Evolutionary conservation across 2,329 filamentous ascomycete genomes (phyloP).

Genomic region (Claviceps sp.): DNA sequence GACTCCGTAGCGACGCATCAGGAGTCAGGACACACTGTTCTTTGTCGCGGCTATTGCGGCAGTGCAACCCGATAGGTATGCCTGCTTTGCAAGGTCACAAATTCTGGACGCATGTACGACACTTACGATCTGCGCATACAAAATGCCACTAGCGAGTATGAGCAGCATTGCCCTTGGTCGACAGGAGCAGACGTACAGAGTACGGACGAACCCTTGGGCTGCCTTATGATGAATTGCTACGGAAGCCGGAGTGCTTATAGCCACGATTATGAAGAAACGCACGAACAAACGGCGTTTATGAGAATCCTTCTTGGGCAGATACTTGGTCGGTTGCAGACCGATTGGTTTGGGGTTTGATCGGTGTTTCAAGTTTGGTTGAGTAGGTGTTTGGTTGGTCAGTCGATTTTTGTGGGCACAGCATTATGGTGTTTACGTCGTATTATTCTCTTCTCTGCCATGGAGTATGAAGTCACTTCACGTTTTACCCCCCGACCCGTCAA

Average conservation of each 20-base stretch:
- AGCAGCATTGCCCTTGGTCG: constrained; percentile 1
- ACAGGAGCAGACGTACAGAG: neutral
- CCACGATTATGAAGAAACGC: constrained; percentile 11
- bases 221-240: constrained; percentile 2
- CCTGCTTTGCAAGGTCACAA: neutral
- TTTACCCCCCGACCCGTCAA: neutral
- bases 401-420: neutral
- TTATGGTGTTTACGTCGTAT: neutral
- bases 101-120: neutral
- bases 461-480: constrained; percentile 11
- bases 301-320: neutral
- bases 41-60: neutral
- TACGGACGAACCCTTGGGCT: neutral
- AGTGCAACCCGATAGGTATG: neutral
- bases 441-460: neutral
- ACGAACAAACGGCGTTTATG: constrained; percentile 9
- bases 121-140: neutral
- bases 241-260: constrained; percentile 6
- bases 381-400: neutral
- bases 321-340: neutral
- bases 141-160: constrained; percentile 1
- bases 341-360: neutral
- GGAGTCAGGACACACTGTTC: neutral
- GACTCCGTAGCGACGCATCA: constrained; percentile 7
- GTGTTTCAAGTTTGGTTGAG: neutral